Conservation (phyloP, 495 filamentous ascomycete species). For the Penicillium daleae region DNA sequence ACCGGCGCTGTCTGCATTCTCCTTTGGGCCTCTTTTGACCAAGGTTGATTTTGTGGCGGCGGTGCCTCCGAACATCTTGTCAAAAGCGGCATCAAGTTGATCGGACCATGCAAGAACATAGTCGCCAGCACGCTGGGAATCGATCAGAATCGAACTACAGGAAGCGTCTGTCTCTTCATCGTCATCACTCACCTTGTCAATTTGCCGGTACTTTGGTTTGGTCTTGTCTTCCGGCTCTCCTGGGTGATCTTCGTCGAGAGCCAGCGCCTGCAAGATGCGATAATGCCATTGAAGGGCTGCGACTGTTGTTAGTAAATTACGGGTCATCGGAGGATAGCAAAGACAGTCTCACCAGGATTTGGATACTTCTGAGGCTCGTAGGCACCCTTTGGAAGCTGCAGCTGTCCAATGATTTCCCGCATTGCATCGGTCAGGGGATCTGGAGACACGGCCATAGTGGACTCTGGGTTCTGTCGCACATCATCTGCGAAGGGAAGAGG, state of each 20-base stretch:
- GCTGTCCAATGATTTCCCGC: conserved; percentile 77
- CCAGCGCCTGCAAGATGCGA: conserved; percentile 87
- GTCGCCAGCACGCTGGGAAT: conserved; percentile 63
- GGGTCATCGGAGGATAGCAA: neutral
- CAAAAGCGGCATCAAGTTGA: conserved; percentile 59
- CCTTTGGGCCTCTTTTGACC: conserved; percentile 52
- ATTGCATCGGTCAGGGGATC: conserved; percentile 77
- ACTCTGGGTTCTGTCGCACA: conserved; percentile 71
- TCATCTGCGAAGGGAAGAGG: conserved; percentile 92
- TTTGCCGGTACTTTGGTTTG: conserved; percentile 77
- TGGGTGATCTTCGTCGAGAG: conserved; percentile 89
- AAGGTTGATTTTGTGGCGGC: conserved; percentile 41
- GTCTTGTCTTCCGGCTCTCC: conserved; percentile 82
- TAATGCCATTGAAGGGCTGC: conserved; percentile 94
- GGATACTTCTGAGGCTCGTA: conserved; percentile 89
- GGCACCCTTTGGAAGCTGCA: conserved; percentile 83
- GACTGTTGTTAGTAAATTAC: conserved; percentile 12
- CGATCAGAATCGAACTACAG: conserved; percentile 12
- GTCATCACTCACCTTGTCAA: conserved; percentile 65
- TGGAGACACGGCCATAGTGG: conserved; percentile 59
- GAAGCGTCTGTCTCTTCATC: neutral
- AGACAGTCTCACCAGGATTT: conserved; percentile 64
- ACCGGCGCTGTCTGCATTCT: conserved; percentile 33
- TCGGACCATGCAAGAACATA: conserved; percentile 78
- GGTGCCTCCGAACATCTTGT: conserved; percentile 44